Evolutionary conservation across 2,329 filamentous ascomycete species (phyloP).

Genomic region (Myriangium duriaei): DNA sequence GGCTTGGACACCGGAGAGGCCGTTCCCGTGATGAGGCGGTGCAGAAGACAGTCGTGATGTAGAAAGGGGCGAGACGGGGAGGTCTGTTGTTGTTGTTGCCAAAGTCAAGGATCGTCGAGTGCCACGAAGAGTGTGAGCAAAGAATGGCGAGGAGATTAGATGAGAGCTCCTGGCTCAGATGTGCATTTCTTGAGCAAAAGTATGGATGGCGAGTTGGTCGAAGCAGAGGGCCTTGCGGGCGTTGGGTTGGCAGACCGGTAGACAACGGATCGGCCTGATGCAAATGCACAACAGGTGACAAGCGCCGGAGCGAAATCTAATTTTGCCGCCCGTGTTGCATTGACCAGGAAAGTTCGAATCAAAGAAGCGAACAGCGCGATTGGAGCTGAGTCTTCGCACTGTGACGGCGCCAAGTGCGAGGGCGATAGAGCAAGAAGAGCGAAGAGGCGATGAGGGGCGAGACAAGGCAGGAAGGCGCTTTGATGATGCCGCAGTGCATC

Average conservation of each 20-base stretch:
- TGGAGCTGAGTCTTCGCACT: not conserved
- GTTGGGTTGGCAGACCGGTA: not conserved
- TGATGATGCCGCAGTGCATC: too few relatives aligned
- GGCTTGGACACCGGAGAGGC: not conserved
- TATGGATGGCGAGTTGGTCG: not conserved
- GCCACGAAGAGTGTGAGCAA: not conserved
- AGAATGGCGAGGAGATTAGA: not conserved
- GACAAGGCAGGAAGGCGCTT: too few relatives aligned
- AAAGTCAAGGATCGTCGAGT: not conserved
- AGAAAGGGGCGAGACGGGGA: not conserved
- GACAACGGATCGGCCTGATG: not conserved
- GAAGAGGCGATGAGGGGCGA: not conserved
- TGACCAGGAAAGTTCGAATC: not conserved
- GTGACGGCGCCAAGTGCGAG: not conserved
- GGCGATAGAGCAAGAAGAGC: not conserved
- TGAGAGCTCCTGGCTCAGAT: not conserved
- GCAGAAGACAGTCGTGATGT: not conserved
- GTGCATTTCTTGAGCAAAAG: not conserved
- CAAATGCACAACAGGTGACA: not conserved
- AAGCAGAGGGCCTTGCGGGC: not conserved
- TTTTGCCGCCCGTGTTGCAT: not conserved
- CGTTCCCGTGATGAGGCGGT: not conserved
- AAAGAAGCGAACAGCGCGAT: not conserved
- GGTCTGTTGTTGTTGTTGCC: too few relatives aligned
- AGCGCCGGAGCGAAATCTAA: not conserved